These are phyloP conservation scores for Dioscorea alata DNA, from an alignment of 106 monocot genomes.

Conservation along the genomic window DNA sequence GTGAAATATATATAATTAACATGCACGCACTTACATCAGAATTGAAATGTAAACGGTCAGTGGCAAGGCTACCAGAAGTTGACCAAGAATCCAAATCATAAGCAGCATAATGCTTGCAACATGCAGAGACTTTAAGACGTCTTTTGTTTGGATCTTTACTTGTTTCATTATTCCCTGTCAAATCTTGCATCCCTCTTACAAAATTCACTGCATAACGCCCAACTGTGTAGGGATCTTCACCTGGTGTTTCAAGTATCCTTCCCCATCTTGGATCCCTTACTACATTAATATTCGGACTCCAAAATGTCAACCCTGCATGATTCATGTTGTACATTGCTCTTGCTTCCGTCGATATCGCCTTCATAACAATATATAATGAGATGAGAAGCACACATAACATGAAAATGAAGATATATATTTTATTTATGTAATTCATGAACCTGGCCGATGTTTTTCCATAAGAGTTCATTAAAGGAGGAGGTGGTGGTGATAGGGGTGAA, in stretches of 20 bases:
- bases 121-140: background rate
- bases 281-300: slow-evolving; percentile 22
- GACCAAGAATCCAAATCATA: background rate
- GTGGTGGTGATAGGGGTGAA: background rate
- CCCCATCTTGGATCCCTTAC: slow-evolving; percentile 19
- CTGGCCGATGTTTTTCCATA: slow-evolving; percentile 18
- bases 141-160: background rate
- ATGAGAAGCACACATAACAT: too few species aligned
- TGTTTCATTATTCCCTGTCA: background rate
- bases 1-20: too few species aligned
- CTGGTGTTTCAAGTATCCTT: slow-evolving; percentile 7
- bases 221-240: slow-evolving; percentile 6
- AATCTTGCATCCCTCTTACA: background rate
- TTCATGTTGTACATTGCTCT: slow-evolving; percentile 26
- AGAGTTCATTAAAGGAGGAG: slow-evolving; percentile 13
- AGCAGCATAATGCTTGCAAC: background rate
- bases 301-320: background rate
- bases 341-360: slow-evolving; percentile 16
- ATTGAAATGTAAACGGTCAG: background rate
- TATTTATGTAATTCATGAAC: too few species aligned
- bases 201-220: background rate
- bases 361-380: too few species aligned
- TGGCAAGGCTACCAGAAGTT: background rate
- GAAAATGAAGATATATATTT: too few species aligned
- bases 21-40: background rate